Percentiles rank a stretch among this genome's conserved stretches.
Conservation (phyloP, 305 asterid species). For the Rubia peregrina region DNA sequence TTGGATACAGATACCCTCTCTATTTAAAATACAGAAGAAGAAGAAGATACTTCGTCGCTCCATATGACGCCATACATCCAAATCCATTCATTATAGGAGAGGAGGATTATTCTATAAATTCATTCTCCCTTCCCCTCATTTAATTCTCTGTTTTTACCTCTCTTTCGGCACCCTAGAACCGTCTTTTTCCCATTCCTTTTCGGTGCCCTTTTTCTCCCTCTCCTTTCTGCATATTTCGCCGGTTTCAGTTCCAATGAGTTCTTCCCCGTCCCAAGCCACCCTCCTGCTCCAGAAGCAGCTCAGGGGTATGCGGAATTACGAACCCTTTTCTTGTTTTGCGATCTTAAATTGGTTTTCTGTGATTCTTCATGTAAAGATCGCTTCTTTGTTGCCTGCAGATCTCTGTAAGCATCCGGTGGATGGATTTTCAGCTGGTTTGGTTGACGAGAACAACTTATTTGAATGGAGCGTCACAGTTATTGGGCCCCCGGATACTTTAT, state of each 20-base stretch:
- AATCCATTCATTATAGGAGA: background rate
- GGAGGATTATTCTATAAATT: background rate
- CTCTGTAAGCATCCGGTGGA: slow-evolving; percentile 94
- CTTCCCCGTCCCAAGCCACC: slow-evolving; percentile 71
- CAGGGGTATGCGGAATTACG: slow-evolving; percentile 36
- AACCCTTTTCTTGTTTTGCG: slow-evolving; percentile 6
- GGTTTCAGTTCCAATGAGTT: slow-evolving; percentile 33
- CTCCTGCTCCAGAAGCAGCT: slow-evolving; percentile 95
- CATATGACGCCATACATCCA: background rate
- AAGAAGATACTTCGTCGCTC: background rate
- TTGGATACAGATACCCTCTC: slow-evolving; percentile 1
- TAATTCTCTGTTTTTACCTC: slow-evolving; percentile 15
- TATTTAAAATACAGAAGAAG: background rate
- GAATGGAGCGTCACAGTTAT: slow-evolving; percentile 97
- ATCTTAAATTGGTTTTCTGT: slow-evolving; percentile 17
- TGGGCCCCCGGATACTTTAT: slow-evolving; percentile 95
- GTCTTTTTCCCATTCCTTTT: slow-evolving; percentile 7
- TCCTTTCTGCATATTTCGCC: background rate
- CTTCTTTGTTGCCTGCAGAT: slow-evolving; percentile 49
- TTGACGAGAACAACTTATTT: slow-evolving; percentile 72
- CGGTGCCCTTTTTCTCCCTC: background rate
- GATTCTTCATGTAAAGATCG: slow-evolving; percentile 34
- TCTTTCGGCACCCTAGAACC: slow-evolving; percentile 26
- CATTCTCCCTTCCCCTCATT: background rate
- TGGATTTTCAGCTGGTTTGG: slow-evolving; percentile 96